phyloP scores from a whole-genome alignment of 345 rosid species.

The Nephelium lappaceum region DNA sequence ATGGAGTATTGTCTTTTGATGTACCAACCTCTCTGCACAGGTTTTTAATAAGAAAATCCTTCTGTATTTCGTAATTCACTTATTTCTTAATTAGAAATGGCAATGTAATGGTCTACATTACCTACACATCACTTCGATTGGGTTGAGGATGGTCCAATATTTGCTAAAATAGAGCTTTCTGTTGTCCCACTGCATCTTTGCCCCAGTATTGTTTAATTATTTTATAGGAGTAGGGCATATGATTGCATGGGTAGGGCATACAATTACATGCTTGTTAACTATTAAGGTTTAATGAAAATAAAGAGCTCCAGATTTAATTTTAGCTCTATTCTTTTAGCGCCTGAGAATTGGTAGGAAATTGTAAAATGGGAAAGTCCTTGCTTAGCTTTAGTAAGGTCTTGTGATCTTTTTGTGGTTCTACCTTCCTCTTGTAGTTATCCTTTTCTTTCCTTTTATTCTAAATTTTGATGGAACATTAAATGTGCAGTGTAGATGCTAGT shows the following conservation, averaged over 20 bases:
- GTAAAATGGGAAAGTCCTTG: neutral
- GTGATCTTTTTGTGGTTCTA: too few species aligned
- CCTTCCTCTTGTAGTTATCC: neutral
- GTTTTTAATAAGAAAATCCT: constrained; percentile 31
- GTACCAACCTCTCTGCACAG: constrained; percentile 92
- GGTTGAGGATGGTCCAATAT: neutral
- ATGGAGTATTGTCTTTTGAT: constrained; percentile 84
- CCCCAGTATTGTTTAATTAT: neutral
- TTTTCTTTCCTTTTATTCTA: neutral
- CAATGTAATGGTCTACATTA: neutral
- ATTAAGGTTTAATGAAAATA: neutral
- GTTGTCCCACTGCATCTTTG: neutral
- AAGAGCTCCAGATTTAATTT: neutral
- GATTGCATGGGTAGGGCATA: neutral
- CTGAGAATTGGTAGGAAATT: neutral
- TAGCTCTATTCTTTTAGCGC: neutral
- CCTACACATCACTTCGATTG: constrained; percentile 3
- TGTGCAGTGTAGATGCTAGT: neutral
- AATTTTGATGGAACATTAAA: neutral
- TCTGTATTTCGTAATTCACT: constrained; percentile 1
- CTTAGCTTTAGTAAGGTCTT: too few species aligned
- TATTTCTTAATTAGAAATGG: neutral
- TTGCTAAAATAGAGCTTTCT: neutral
- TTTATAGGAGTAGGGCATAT: neutral
- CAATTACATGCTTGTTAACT: neutral